Base-by-base conservation (phyloP, 306 rosid genomes). In the Lablab purpureus region DNA sequence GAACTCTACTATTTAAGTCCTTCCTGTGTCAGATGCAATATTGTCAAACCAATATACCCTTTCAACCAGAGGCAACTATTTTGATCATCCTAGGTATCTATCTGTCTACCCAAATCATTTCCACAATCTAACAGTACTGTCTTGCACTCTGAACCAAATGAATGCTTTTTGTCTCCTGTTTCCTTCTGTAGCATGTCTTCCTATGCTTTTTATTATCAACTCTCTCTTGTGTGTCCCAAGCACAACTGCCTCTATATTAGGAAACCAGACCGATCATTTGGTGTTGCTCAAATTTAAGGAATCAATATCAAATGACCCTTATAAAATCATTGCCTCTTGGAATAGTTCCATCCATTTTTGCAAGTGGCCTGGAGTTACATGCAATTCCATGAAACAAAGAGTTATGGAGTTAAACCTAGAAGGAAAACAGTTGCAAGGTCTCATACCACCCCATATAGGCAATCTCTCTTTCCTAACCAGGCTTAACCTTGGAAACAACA, bases 351-450 rank as follows among this genome's bases (percentile, higher is more conserved):
- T 11, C 2, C 85, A 75, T 34, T 83, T 85, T 1, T 87, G 89
- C 32, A 46, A 30, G 1, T 89, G 91, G 93, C 52, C 2, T 23
- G 93, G 93, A 51, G 21, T 87, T 64, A 56, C 83, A 4, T 89
- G 91, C 66, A 41, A 82, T 10, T 25, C 1, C 12, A 11, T 27
- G 34, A 71, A 83, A 21, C 89, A 82, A 52, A 84, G 83, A 51
- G 87, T 87, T 0, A 47, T 4, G 0, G 67, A 64, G 62, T 28
- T 89, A 84, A 49, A 34, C 13, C 51, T 85, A 12, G 3, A 3
- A 55, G 79, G 82, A 2, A 27, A n/a, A 5, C 18, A 19, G 0
- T 56, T 89, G 64, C 56, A 36, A 3, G 90, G 92, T 78, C 7
- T 66, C 19, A 47, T 83, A 67, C 81, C 90, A n/a, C 89, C 93